Percentiles rank a stretch among this genome's conserved stretches.
Conservation (phyloP, 1,284 basidiomycete species). For the Ceratobasidium sp. region DNA sequence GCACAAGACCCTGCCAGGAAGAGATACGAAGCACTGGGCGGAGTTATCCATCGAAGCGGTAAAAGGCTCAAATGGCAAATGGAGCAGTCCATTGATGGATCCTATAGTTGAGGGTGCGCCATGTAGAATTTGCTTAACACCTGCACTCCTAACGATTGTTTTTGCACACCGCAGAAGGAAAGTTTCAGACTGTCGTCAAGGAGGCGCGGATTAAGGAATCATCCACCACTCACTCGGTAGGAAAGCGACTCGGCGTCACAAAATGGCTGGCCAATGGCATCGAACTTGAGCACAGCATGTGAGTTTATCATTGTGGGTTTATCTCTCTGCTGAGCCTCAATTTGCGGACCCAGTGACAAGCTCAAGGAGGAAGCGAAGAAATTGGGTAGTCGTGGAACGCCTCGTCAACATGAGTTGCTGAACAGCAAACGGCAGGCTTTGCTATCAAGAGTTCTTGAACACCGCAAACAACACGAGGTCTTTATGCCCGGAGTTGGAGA, state of each 20-base stretch:
- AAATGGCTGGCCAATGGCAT: neutral
- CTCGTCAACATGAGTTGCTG: neutral
- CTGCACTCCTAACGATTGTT: too few species aligned
- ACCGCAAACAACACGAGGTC: neutral
- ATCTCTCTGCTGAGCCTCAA: too few species aligned
- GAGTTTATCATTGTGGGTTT: neutral
- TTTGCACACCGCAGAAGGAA: too few species aligned
- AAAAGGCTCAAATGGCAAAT: too few species aligned
- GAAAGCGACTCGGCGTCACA: neutral
- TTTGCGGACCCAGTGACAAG: too few species aligned
- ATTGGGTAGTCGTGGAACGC: neutral
- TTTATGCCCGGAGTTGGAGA: neutral
- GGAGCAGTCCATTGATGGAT: too few species aligned
- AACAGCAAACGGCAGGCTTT: neutral
- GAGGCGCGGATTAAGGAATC: neutral
- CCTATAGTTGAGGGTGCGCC: too few species aligned
- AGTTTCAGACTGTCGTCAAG: neutral
- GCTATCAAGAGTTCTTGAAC: neutral
- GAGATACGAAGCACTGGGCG: too few species aligned
- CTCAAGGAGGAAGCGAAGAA: too few species aligned
- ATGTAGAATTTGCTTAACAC: too few species aligned
- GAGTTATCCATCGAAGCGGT: too few species aligned
- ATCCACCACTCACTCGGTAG: neutral
- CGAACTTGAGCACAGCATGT: constrained; percentile 19
- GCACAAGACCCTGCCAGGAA: too few species aligned